phyloP scores from a whole-genome alignment of 208 protist genomes.

The Wallacemonas sp. region DNA sequence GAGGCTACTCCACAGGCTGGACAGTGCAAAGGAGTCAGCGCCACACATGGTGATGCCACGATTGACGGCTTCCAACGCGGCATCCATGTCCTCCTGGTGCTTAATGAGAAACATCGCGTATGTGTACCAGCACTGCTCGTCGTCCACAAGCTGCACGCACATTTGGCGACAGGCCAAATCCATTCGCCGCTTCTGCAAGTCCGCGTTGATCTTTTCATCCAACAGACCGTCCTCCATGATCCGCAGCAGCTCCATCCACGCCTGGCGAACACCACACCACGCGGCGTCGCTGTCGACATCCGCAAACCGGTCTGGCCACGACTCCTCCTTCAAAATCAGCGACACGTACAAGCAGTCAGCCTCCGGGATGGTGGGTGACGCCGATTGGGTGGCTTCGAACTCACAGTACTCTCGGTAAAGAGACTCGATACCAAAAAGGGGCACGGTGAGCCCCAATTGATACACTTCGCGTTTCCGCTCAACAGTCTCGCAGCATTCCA shows the following conservation, averaged over 20 bases:
- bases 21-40: conserved; percentile 52
- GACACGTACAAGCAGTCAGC: conserved; percentile 24
- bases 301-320: conserved; percentile 77
- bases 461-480: conserved; percentile 62
- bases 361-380: conserved; percentile 3
- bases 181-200: conserved; percentile 69
- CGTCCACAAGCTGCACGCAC: conserved; percentile 59
- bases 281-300: conserved; percentile 30
- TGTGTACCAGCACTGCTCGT: conserved; percentile 75
- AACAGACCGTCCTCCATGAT: conserved; percentile 40
- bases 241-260: conserved; percentile 54
- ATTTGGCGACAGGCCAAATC: conserved; percentile 84
- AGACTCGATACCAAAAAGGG: conserved; percentile 44
- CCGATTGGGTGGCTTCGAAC: conserved; percentile 27
- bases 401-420: conserved; percentile 51
- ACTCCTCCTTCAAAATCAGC: conserved; percentile 27
- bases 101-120: conserved; percentile 75
- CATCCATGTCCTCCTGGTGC: conserved; percentile 45
- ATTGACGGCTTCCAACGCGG: conserved; percentile 43
- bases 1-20: conserved; percentile 32
- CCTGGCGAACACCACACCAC: conserved; percentile 30
- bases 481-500: conserved; percentile 28
- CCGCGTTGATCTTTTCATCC: conserved; percentile 20
- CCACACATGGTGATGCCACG: conserved; percentile 27
- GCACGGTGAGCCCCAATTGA: conserved; percentile 68